Evolutionary conservation across 1,139 yeast species (phyloP).

Genomic region (Kodamaea derodonti): DNA sequence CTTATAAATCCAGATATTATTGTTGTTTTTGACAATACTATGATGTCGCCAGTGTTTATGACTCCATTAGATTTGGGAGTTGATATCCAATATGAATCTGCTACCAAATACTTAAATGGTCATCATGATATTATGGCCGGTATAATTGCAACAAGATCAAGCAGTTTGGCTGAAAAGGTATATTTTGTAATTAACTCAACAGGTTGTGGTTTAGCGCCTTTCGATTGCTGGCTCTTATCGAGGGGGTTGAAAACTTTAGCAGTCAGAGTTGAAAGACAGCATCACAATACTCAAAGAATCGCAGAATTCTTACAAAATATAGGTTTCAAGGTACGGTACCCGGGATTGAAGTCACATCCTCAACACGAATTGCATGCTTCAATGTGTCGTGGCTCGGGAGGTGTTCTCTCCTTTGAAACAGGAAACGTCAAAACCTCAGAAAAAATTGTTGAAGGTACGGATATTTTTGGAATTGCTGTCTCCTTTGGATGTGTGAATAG

Average conservation of each 20-base stretch:
- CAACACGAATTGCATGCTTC: conserved; percentile 74
- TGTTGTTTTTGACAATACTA: conserved; percentile 89
- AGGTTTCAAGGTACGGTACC: conserved; percentile 72
- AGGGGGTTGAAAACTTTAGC: conserved; percentile 87
- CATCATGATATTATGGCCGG: conserved; percentile 98
- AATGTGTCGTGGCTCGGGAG: conserved; percentile 84
- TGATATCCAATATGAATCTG: conserved; percentile 89
- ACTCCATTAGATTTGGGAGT: conserved; percentile 82
- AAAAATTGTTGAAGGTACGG: conserved; percentile 69
- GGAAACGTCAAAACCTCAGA: conserved; percentile 67
- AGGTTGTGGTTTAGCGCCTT: conserved; percentile 88
- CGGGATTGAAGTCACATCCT: conserved; percentile 80
- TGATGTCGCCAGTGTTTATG: conserved; percentile 90
- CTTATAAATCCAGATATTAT: conserved; percentile 60
- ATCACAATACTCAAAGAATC: conserved; percentile 66
- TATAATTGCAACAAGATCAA: conserved; percentile 65
- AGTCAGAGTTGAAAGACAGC: conserved; percentile 83
- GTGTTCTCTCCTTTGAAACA: conserved; percentile 84
- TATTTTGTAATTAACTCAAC: conserved; percentile 82
- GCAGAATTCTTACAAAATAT: conserved; percentile 67
- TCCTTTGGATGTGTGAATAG: conserved; percentile 95
- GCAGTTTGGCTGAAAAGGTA: conserved; percentile 61
- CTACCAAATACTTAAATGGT: conserved; percentile 87
- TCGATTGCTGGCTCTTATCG: conserved; percentile 83
- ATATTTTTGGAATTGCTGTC: conserved; percentile 84